phyloP scores from a whole-genome alignment of 495 filamentous ascomycete genomes.

The Penicillium bovifimosum region DNA sequence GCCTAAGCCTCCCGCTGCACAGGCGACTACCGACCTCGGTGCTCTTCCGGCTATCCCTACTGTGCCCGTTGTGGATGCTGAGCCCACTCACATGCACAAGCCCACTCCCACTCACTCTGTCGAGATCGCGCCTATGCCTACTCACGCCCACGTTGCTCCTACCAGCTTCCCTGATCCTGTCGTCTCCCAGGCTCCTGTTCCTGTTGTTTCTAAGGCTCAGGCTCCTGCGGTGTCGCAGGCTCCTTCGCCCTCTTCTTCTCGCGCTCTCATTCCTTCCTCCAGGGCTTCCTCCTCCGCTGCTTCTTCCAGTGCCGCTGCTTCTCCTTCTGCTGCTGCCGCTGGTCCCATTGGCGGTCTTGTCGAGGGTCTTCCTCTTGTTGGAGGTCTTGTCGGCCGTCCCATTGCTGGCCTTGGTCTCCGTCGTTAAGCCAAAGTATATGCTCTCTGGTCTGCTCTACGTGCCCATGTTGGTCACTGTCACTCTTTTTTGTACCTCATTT shows the following conservation, averaged over 20 bases:
- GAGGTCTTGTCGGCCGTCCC: slow-evolving; percentile 2
- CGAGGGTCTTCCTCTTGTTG: slow-evolving; percentile 4
- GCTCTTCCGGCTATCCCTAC: no score
- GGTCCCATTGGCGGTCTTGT: slow-evolving; percentile 4
- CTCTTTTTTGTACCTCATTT: slow-evolving; percentile 9
- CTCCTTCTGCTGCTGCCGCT: not conserved
- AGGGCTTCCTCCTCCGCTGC: not conserved
- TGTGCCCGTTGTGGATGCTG: no score
- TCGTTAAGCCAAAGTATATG: slow-evolving; percentile 2
- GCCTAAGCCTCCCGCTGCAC: no score
- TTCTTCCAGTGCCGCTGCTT: slow-evolving; percentile 10
- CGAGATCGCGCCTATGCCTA: not conserved
- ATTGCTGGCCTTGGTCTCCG: not conserved
- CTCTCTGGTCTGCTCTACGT: no score
- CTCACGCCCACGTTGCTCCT: not conserved
- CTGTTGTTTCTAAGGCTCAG: not conserved
- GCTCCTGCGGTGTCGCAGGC: not conserved
- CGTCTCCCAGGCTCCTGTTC: not conserved
- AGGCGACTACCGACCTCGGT: no score
- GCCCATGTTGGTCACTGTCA: not conserved
- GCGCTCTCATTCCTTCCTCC: not conserved
- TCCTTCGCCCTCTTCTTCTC: not conserved
- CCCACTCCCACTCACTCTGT: no score
- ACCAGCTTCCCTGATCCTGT: not conserved
- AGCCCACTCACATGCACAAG: no score